Conservation (phyloP, 2,329 filamentous ascomycete genomes). For the Dactylellina drechsleri region DNA sequence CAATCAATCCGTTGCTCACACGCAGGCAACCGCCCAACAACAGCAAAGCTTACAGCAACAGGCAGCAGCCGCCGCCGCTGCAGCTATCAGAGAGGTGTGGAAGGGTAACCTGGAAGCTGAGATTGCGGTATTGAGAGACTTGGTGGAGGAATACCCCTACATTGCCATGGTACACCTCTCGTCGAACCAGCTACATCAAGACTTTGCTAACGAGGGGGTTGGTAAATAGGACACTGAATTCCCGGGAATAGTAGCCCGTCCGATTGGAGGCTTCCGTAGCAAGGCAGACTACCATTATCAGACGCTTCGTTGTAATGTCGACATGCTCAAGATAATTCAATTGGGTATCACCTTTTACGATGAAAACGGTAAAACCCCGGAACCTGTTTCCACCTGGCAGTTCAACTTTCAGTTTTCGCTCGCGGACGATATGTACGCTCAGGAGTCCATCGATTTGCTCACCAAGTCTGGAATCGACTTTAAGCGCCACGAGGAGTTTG, state of each 20-base stretch:
- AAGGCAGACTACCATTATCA: conserved; percentile 99
- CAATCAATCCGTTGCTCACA: conserved; percentile 60
- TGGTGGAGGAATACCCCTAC: conserved; percentile 91
- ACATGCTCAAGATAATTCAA: conserved; percentile 96
- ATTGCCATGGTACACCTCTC: conserved; percentile 88
- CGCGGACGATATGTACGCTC: conserved; percentile 96
- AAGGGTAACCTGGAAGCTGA: conserved; percentile 89
- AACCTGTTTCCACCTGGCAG: conserved; percentile 86
- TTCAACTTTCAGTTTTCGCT: conserved; percentile 99
- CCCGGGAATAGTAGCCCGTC: conserved; percentile 93
- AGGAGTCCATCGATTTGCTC: conserved; percentile 90
- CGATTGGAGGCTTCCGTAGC: conserved; percentile 91
- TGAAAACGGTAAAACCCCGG: conserved; percentile 78
- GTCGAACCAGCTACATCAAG: conserved; percentile 54
- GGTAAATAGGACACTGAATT: conserved; percentile 87
- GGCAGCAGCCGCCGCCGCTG: conserved; percentile 64
- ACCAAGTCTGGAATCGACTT: conserved; percentile 95
- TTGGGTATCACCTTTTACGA: conserved; percentile 94
- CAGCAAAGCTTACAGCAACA: conserved; percentile 64
- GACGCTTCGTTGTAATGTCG: conserved; percentile 94
- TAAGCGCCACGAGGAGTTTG: conserved; percentile 80
- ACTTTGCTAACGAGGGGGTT: background rate
- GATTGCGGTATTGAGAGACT: conserved; percentile 81
- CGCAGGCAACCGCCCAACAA: conserved; percentile 45
- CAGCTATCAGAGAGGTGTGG: conserved; percentile 90